Base-by-base conservation (phyloP, 768 basidiomycete species). In the Daedalea quercina region DNA sequence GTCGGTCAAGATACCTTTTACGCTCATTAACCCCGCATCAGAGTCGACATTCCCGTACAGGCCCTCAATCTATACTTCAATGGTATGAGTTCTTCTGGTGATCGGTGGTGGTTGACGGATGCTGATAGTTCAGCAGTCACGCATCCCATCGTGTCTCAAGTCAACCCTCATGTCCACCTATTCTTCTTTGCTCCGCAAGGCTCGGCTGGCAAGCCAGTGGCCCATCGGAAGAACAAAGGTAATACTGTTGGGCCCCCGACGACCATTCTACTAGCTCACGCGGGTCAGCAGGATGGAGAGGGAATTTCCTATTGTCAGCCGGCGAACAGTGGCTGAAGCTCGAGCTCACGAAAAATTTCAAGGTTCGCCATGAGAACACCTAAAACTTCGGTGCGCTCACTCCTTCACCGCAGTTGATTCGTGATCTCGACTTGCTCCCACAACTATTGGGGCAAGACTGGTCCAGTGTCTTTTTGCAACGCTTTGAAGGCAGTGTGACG, bases 331-430 rank as follows among this genome's bases (percentile, higher is more conserved):
- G 90, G 82, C 75, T 96, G 55, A 97, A 97, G 66, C 80, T 96
- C 41, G 95, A 98, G 65, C 73, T 99, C 12, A 90, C 92, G 3
- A 98, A 97, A 75, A 96, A 97, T 64, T 94, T 95, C 77, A 93
- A 90, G 72, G 90, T 74, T 52, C 35, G 63, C 44, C 20, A 12
- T 43, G 8, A 35, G 4, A 19, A 8, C 4, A 15, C 37, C 37
- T 15, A 15, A 15, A 40, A 6, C 19, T 15, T 6, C 15, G 15
- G 9, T 47, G 50, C 35, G 31, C 49, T 28, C 34, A 41, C n/a
- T 40, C n/a, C 51, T 42, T 42, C 19, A 25, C 46, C 54, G 35
- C 58, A 84, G 78, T 76, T 98, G 47, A 99, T 99, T 54, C 86
- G 96, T 40, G 96, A 98, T 66, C 78, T 99, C 1, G 96, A 99